Base-by-base conservation (phyloP, 1,139 yeast genomes). In the Meyerozyma smithsonii region DNA sequence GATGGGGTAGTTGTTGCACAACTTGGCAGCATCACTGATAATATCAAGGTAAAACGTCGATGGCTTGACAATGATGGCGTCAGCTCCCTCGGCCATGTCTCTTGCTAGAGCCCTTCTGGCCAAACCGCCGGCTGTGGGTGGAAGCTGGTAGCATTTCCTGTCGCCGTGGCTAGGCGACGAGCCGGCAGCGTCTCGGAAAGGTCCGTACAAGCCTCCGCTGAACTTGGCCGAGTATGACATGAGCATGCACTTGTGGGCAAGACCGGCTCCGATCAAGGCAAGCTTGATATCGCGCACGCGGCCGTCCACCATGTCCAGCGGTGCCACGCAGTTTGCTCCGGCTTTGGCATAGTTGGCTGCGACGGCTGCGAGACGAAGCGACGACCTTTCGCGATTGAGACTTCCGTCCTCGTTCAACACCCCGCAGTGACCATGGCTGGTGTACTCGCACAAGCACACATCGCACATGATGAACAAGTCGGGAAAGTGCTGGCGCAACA, bases 251-350 rank as follows among this genome's bases (percentile, higher is more conserved):
- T 83, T 81, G 64, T 92, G 95, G 19, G 96, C 96, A 43, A 92
- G 63, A 16, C 82, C 84, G n/a, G 86, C 90, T 37, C 80, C 80
- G 40, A 92, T 80, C 35, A 92, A 72, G 1, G 96, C 97, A 39
- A 70, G 66, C 61, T 94, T 92, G 61, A 92, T 92, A 41, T 88
- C 97, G 46, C 76, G 73, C 48, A 94, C 81, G 54, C 98, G 77
- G 17, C 98, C 99, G 59, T 92, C 99, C 58, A 90, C 83, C 98
- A 94, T 92, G 61, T 92, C 98, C 11, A 95, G 84, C 14, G 99
- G 99, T 1, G 98, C 97, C 30, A 92, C 96, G 41, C 89, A 84
- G 59, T 92, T 76, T 2, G 96, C 97, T 39, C 97, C 98, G 0
- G 98, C 97, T 52, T 74, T 77, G 36, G 97, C 98, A 57, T 92